phyloP scores from a whole-genome alignment of 495 filamentous ascomycete genomes.

The Penicillium canariense region DNA sequence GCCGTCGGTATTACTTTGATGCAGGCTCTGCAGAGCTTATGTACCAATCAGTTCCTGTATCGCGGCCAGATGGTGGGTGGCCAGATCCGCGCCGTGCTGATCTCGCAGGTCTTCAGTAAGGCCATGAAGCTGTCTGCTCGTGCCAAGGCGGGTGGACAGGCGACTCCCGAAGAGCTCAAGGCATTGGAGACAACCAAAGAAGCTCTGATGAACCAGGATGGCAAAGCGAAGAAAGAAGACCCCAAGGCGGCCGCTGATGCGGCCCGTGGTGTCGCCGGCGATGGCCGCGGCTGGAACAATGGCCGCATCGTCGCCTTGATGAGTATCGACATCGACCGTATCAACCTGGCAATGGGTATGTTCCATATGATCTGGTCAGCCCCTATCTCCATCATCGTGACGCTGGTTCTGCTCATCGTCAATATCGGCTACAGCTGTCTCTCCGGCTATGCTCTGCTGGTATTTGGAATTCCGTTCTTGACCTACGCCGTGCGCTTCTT shows the following conservation, averaged over 20 bases:
- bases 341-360: constrained; percentile 80
- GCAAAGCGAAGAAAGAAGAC: constrained; percentile 31
- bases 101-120: constrained; percentile 76
- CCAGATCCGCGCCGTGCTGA: constrained; percentile 69
- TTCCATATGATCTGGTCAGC: constrained; percentile 90
- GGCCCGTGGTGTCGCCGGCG: constrained; percentile 51
- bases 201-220: constrained; percentile 37
- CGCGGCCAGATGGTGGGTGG: constrained; percentile 78
- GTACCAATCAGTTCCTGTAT: constrained; percentile 79
- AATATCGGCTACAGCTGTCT: constrained; percentile 88
- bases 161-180: constrained; percentile 39
- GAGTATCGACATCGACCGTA: constrained; percentile 87
- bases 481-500: constrained; percentile 69
- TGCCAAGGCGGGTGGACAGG: constrained; percentile 66
- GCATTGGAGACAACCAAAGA: constrained; percentile 42
- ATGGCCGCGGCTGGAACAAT: constrained; percentile 84
- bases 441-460: constrained; percentile 78
- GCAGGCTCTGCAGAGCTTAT: constrained; percentile 70
- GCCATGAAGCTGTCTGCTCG: constrained; percentile 76
- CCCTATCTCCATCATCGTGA: constrained; percentile 72
- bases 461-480: constrained; percentile 72
- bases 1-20: constrained; percentile 73
- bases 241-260: constrained; percentile 16
- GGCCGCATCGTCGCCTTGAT: constrained; percentile 88
- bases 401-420: constrained; percentile 72